Percentiles rank a stretch among this genome's conserved stretches.
Evolutionary conservation across 2,329 filamentous ascomycete genomes (phyloP).

Genomic region (Emergomyces pasteurianus): DNA sequence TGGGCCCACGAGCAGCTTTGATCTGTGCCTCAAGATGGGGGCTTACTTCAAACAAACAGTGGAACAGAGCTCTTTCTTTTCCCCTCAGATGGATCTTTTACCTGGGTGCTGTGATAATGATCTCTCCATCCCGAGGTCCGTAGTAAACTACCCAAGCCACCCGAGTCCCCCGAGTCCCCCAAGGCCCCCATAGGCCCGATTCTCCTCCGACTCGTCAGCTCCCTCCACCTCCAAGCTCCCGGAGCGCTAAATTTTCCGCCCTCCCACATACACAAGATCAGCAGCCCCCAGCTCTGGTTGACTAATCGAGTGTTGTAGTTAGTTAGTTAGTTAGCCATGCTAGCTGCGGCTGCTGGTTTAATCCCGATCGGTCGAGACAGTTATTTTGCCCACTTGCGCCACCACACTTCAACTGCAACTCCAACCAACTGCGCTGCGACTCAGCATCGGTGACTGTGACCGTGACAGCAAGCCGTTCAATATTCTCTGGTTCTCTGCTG

Average conservation of each 20-base stretch:
- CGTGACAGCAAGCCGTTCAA: background rate
- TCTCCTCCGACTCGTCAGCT: background rate
- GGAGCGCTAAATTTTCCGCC: background rate
- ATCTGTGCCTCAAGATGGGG: background rate
- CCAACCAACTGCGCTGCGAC: background rate
- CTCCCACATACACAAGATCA: background rate
- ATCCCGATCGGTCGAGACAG: background rate
- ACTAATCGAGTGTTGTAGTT: too few relatives aligned
- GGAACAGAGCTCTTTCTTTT: too few relatives aligned
- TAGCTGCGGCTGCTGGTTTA: background rate
- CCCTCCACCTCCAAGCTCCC: background rate
- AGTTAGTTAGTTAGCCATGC: too few relatives aligned
- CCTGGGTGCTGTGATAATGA: background rate
- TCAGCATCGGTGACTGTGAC: conserved; percentile 6
- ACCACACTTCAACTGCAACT: background rate
- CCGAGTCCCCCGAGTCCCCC: too few relatives aligned
- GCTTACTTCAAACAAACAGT: too few relatives aligned
- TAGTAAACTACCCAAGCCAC: too few relatives aligned
- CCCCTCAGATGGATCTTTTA: too few relatives aligned
- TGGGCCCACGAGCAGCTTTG: too few relatives aligned
- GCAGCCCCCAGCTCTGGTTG: background rate
- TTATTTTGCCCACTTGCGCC: background rate
- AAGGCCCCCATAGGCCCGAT: too few relatives aligned
- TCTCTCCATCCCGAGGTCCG: background rate
- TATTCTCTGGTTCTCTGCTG: background rate